Evolutionary conservation across 495 filamentous ascomycete genomes (phyloP).

Genomic region (Letharia columbiana): DNA sequence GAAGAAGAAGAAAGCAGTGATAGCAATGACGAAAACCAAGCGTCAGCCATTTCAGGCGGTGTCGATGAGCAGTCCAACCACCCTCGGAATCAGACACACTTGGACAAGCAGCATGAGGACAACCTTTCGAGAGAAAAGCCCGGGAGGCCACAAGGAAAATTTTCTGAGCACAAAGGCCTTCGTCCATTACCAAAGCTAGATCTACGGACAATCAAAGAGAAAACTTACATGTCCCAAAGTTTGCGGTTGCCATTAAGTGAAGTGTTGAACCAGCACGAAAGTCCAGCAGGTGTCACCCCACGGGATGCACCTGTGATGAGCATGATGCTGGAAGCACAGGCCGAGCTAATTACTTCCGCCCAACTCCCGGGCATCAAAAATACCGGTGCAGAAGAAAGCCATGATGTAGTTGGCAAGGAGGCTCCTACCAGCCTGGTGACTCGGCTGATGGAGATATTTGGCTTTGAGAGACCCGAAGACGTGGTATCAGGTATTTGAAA

Average conservation of each 20-base stretch:
- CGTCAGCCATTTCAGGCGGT: conserved; percentile 15
- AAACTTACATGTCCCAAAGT: conserved; percentile 29
- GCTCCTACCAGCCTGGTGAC: conserved; percentile 46
- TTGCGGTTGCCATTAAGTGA: conserved; percentile 16
- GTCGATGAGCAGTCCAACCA: conserved; percentile 11
- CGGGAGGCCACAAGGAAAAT: conserved; percentile 6
- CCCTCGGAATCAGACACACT: conserved; percentile 2
- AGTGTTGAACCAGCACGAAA: conserved; percentile 24
- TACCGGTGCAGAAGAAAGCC: conserved; percentile 23
- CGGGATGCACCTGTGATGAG: conserved; percentile 66
- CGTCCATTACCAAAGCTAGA: conserved; percentile 29
- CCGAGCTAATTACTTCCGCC: conserved; percentile 42
- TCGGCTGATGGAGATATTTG: conserved; percentile 80
- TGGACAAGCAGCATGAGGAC: conserved; percentile 4
- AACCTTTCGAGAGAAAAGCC: conserved; percentile 1
- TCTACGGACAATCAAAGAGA: conserved; percentile 25
- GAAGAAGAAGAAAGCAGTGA: conserved; percentile 66
- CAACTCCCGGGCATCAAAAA: conserved; percentile 25
- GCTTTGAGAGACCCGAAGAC: conserved; percentile 72
- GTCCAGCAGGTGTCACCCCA: conserved; percentile 37
- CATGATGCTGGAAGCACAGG: conserved; percentile 74
- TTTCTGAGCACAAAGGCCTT: conserved; percentile 19
- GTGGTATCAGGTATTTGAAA: conserved; percentile 59
- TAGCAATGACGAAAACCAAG: conserved; percentile 57
- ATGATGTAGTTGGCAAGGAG: conserved; percentile 20